Evolutionary conservation across 768 basidiomycete genomes (phyloP).

Genomic region (Lentinula detonsa): DNA sequence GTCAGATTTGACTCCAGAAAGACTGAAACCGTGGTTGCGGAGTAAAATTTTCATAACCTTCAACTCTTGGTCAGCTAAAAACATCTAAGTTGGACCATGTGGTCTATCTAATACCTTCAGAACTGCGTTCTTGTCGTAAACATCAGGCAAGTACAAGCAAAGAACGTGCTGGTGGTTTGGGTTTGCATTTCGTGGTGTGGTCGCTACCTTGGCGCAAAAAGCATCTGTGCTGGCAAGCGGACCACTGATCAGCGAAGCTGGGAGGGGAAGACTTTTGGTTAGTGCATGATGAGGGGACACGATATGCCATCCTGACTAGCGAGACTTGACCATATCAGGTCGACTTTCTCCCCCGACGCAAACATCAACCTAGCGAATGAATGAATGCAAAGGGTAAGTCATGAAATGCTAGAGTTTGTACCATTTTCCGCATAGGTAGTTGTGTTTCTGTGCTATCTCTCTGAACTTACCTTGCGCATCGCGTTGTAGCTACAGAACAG

Average conservation of each 20-base stretch:
- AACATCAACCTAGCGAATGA: slow-evolving; percentile 54
- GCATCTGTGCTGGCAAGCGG: slow-evolving; percentile 56
- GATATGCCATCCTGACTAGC: slow-evolving; percentile 39
- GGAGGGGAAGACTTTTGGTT: background rate
- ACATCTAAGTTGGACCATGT: background rate
- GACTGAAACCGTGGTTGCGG: slow-evolving; percentile 56
- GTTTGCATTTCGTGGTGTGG: slow-evolving; percentile 41
- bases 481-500: slow-evolving; percentile 43
- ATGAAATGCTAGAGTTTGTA: slow-evolving; percentile 15
- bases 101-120: slow-evolving; percentile 35
- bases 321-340: slow-evolving; percentile 54
- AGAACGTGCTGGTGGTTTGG: slow-evolving; percentile 58
- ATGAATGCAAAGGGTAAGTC: background rate
- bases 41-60: slow-evolving; percentile 69
- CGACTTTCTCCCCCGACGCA: slow-evolving; percentile 53
- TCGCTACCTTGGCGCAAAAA: slow-evolving; percentile 58
- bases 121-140: slow-evolving; percentile 58
- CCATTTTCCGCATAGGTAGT: slow-evolving; percentile 66
- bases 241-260: slow-evolving; percentile 63
- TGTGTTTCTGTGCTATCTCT: slow-evolving; percentile 49
- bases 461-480: slow-evolving; percentile 54
- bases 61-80: slow-evolving; percentile 1
- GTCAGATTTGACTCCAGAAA: slow-evolving; percentile 68
- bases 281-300: background rate
- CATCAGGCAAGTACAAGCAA: slow-evolving; percentile 66